Base-by-base conservation (phyloP, 164 flowering plant genomes). In the Magnolia sinica region DNA sequence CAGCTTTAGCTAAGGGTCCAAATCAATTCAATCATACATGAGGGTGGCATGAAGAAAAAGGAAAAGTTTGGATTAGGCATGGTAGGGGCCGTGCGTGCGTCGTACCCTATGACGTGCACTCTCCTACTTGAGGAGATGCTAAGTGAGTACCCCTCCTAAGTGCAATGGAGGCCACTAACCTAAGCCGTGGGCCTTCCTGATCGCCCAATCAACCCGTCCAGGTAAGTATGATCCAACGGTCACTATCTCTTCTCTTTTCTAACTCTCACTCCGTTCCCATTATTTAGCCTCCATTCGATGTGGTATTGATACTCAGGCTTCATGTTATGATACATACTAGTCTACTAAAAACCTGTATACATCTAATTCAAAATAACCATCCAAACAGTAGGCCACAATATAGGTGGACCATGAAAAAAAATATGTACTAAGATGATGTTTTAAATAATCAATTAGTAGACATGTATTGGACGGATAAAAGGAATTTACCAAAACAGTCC, bases 121-220 rank as follows among this genome's bases (percentile, higher is more conserved):
- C 73, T 71, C 73, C 73, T 22, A 31, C 61, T 50, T 49, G 73
- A 24, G 73, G 61, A 71, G 73, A 51, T 71, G 73, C 73, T 71
- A 71, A 52, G 61, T 19, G 1, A 23, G 29, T 29, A 50, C 80
- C 23, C 80, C 73, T 74, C 73, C 76, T 0, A 27, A 68, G 81
- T 79, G 81, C 78, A 79, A 79, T 79, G 78, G 74, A 65, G 59
- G 75, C 70, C 73, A 23, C 76, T 29, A 61, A 49, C 79, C 82
- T 79, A 79, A 73, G 82, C 82, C 79, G 72, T 67, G 22, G 73
- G 23, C 82, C 79, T 79, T 73, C 73, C 49, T 76, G 82, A 27
- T 76, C 78, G 81, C 13, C 75, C 85, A 76, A 76, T 72, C 2
- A 81, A 82, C 73, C 81, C 79, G 74, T 82, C 81, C 73, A 80